Evolutionary conservation across 78 protist species (phyloP), one percentile per base, ranked within the genome.

Genomic region (slime mould (Dictyostelium discoideum)): DNA sequence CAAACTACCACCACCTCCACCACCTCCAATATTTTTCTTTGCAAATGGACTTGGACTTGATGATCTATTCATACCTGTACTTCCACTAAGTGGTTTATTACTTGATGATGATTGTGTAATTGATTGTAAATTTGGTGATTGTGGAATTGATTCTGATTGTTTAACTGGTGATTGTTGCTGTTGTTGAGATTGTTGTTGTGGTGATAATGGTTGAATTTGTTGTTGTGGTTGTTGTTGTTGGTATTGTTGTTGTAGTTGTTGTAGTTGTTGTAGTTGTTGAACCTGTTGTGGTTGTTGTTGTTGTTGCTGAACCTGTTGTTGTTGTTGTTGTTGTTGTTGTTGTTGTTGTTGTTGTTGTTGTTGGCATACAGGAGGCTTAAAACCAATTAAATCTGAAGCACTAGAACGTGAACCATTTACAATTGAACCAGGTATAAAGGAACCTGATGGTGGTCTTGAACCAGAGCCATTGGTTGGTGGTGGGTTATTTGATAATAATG

Each of bases 41-140:
- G 76, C 65, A 67, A 88, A 88, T 16, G 94, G 93, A 42, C 86
- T 78, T 22, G 93, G 94, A n/a, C 85, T 54, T 87, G 86, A 80
- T 9, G 93, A 57, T 79, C 85, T 79, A n/a, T 57, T 39, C 60
- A 79, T 79, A 16, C 86, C 85, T 22, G 74, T 72, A 81, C 86
- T 81, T 5, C 86, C 86, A 50, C 72, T 26, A 13, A 81, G 60
- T 50, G 67, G 84, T 13, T 29, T 57, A 24, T 29, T 57, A 42
- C 6, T 79, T 65, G 76, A 57, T 79, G 77, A 16, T 84, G 87
- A 6, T 74, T 32, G 24, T 26, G 48, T 2, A 10, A 39, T 39
- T 50, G 22, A 42, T 78, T 29, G 60, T 13, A 22, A 22, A 48
- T n/a, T 29, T 81, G 40, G 72, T 26, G 37, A 22, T 81, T 42